A percentile compares a stretch with the other conserved stretches of the same genome.
Conservation (phyloP, 1,139 yeast genomes). For the Candida smagusa region DNA sequence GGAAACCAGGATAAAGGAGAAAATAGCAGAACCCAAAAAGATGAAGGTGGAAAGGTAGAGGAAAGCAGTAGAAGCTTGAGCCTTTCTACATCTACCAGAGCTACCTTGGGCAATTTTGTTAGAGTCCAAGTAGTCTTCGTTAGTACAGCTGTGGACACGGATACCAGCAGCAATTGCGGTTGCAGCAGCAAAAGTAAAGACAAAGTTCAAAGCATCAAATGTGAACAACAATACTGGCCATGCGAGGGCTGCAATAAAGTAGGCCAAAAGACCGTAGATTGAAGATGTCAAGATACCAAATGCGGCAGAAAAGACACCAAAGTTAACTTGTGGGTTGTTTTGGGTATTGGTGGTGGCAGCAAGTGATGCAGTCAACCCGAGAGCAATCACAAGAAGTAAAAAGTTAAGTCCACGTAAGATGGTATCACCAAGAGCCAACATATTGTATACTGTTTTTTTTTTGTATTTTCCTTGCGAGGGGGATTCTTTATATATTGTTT, state of each 20-base stretch:
- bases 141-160: conserved; percentile 80
- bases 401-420: conserved; percentile 73
- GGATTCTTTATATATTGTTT: no score
- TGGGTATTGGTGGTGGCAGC: conserved; percentile 61
- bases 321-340: conserved; percentile 81
- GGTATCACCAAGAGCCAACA: conserved; percentile 72
- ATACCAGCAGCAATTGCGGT: conserved; percentile 90
- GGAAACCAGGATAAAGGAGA: conserved; percentile 56
- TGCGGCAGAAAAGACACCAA: conserved; percentile 81
- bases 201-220: conserved; percentile 82
- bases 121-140: conserved; percentile 56
- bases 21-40: conserved; percentile 64
- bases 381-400: conserved; percentile 66
- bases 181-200: conserved; percentile 92
- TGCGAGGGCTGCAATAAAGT: conserved; percentile 74
- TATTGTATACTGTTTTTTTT: conserved; percentile 9
- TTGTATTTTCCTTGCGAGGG: background rate
- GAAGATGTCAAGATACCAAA: conserved; percentile 80
- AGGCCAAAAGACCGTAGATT: conserved; percentile 75
- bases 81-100: conserved; percentile 84
- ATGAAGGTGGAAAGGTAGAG: conserved; percentile 80
- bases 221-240: conserved; percentile 77
- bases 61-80: conserved; percentile 90
- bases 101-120: conserved; percentile 77
- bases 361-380: conserved; percentile 84